Conservation (phyloP, 345 rosid species). For the Euphorbia pulcherrima region DNA sequence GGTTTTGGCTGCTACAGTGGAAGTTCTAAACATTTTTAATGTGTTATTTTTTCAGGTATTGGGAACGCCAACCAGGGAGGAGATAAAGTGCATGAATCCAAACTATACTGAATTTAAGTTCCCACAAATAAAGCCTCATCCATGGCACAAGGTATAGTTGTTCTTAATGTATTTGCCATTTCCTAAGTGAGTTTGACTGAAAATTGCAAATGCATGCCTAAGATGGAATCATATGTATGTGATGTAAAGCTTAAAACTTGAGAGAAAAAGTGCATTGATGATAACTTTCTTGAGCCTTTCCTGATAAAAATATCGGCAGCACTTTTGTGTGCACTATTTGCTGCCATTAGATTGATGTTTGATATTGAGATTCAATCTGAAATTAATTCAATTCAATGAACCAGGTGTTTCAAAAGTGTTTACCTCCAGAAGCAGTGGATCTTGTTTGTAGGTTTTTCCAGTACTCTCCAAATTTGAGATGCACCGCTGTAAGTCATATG, state of each 20-base stretch:
- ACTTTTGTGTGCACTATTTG: background rate
- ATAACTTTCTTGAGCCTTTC: background rate
- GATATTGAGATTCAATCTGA: conserved; percentile 2
- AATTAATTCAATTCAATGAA: conserved; percentile 13
- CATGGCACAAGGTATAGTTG: conserved; percentile 82
- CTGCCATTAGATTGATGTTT: background rate
- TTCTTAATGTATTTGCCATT: background rate
- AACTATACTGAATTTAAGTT: conserved; percentile 89
- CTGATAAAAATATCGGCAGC: background rate
- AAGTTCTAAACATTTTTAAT: background rate
- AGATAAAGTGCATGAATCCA: conserved; percentile 98
- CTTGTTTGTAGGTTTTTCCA: conserved; percentile 93
- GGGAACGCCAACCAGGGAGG: conserved; percentile 96
- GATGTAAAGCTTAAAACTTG: background rate
- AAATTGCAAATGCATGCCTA: background rate
- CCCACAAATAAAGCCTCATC: conserved; percentile 93
- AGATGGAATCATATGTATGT: background rate
- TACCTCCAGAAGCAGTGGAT: conserved; percentile 97
- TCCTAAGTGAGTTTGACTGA: background rate
- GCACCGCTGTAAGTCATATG: conserved; percentile 82
- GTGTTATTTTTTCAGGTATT: conserved; percentile 48
- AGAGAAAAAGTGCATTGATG: background rate
- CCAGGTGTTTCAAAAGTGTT: conserved; percentile 78
- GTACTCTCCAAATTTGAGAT: conserved; percentile 89
- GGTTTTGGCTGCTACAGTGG: background rate